Base-by-base conservation (phyloP, 1,284 basidiomycete species). In the Ganoderma meredithae region DNA sequence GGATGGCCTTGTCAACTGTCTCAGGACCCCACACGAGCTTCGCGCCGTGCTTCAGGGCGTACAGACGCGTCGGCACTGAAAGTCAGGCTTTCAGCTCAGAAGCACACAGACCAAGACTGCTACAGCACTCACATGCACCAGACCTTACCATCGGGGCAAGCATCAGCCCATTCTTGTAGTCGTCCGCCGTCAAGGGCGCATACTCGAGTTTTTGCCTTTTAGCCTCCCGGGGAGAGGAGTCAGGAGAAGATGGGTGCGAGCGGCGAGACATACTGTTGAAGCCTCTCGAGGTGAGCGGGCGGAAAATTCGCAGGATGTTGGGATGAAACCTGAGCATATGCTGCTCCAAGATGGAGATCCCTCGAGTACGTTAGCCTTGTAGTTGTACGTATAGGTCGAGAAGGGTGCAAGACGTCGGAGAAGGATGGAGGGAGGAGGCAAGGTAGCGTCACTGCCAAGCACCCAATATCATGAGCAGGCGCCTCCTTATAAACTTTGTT, bases 21-120 rank as follows among this genome's bases (percentile, higher is more conserved):
- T 99, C 98, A 0, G 97, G 98, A 12, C 95, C 92, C 98, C 98
- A 99, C 0, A 99, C 97, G 5, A 99, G 85, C 17, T 92, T 91
- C 2, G 97, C 97, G 1, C 97, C 97, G 76, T 99, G 93, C 75
- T 97, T 96, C 55, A 99, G 85, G 9, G 95, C 91, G 72, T 96
- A 92, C 19, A 97, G 80, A 49, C 96, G 90, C 6, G 92, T 95
- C 0, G 93, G 94, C 40, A 96, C 92, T 95, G 74, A 2, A 36
- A 6, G 36, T 31, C 1, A 31, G 27, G 27, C 27, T 31, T 31
- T 61, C 64, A 60, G 67, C 56, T 55, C 33, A 60, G 33, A 70
- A 22, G 17, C 60, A 67, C 17, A 69, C 19, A 43, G 33, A 66
- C 62, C 66, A 27, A 55, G 49, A 31, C 85, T 92, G 79, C 25